Evolutionary conservation across 352 stramenopile genomes (phyloP).

Genomic region (Phytophthora lateralis): DNA sequence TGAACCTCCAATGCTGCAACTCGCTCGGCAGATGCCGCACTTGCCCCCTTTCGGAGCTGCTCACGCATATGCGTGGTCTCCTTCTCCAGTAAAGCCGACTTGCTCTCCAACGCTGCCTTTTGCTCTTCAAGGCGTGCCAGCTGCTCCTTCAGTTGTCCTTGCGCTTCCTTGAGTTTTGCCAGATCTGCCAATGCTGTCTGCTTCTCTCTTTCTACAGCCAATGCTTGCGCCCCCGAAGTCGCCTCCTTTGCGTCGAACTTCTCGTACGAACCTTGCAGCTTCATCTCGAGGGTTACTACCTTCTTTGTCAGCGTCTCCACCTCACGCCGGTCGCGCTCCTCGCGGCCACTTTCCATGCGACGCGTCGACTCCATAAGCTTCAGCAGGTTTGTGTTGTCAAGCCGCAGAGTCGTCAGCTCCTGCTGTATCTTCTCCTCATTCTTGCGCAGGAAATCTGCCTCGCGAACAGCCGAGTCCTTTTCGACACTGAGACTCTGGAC

Average conservation of each 20-base stretch:
- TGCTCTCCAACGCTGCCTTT: constrained; percentile 46
- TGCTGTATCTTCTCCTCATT: constrained; percentile 70
- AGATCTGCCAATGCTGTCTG: constrained; percentile 53
- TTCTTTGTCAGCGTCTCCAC: constrained; percentile 53
- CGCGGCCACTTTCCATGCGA: constrained; percentile 65
- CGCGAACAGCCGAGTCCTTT: constrained; percentile 52
- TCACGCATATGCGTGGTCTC: constrained; percentile 59
- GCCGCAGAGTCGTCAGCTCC: constrained; percentile 57
- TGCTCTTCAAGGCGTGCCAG: constrained; percentile 62
- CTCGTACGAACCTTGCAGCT: constrained; percentile 64
- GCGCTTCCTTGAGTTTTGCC: constrained; percentile 43
- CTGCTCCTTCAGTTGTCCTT: constrained; percentile 47
- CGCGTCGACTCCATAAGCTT: constrained; percentile 81
- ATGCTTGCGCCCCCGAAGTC: constrained; percentile 43
- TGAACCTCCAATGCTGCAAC: constrained; percentile 67
- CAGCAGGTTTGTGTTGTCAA: constrained; percentile 81
- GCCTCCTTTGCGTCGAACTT: constrained; percentile 70
- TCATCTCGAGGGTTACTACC: constrained; percentile 52
- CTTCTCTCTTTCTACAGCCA: constrained; percentile 63
- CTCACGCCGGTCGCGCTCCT: constrained; percentile 63
- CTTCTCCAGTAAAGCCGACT: constrained; percentile 56
- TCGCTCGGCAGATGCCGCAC: constrained; percentile 57
- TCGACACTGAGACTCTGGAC: constrained; percentile 53
- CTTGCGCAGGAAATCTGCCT: constrained; percentile 56
- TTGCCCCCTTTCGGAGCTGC: constrained; percentile 71